Percentiles rank a stretch among this genome's conserved stretches.
phyloP scores from a whole-genome alignment of 2,329 filamentous ascomycete species.

The Cladosporium sphaerospermum region DNA sequence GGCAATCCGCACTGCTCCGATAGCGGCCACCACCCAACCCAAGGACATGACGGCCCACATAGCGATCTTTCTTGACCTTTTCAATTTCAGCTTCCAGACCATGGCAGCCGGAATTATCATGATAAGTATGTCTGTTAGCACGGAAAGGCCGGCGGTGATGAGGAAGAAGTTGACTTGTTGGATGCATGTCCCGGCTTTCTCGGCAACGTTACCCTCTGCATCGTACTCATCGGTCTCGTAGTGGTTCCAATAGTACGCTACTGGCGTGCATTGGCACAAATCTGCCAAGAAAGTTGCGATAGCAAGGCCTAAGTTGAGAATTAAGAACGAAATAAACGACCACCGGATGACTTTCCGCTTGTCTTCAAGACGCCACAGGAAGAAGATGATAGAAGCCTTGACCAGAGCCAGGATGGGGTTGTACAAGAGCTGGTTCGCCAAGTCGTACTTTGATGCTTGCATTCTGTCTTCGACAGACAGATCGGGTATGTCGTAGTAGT shows the following conservation, averaged over 20 bases:
- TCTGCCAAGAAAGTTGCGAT: slow-evolving; percentile 30
- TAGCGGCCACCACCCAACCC: slow-evolving; percentile 18
- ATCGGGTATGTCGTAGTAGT: neutral
- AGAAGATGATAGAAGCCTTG: slow-evolving; percentile 33
- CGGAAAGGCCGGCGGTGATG: slow-evolving; percentile 29
- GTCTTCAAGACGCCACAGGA: slow-evolving; percentile 34
- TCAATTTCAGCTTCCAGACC: slow-evolving; percentile 42
- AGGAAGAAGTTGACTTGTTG: slow-evolving; percentile 31
- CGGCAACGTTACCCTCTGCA: slow-evolving; percentile 23
- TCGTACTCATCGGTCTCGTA: slow-evolving; percentile 15
- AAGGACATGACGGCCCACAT: slow-evolving; percentile 31
- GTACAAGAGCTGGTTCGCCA: slow-evolving; percentile 27
- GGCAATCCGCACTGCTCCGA: slow-evolving; percentile 32
- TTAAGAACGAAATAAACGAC: slow-evolving; percentile 28
- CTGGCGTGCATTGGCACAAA: slow-evolving; percentile 31
- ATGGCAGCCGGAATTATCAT: slow-evolving; percentile 38
- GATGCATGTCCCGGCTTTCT: slow-evolving; percentile 26
- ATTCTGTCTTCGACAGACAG: slow-evolving; percentile 1
- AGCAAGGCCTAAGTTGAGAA: slow-evolving; percentile 29
- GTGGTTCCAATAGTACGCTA: slow-evolving; percentile 15
- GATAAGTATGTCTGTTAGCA: slow-evolving; percentile 36
- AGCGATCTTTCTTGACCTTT: slow-evolving; percentile 30
- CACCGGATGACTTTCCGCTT: slow-evolving; percentile 25
- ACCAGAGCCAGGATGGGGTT: slow-evolving; percentile 33
- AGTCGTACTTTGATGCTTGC: neutral